These are phyloP conservation scores for Penicillium hesseltinei DNA, from an alignment of 2,329 filamentous ascomycete genomes.

Conservation along the genomic window DNA sequence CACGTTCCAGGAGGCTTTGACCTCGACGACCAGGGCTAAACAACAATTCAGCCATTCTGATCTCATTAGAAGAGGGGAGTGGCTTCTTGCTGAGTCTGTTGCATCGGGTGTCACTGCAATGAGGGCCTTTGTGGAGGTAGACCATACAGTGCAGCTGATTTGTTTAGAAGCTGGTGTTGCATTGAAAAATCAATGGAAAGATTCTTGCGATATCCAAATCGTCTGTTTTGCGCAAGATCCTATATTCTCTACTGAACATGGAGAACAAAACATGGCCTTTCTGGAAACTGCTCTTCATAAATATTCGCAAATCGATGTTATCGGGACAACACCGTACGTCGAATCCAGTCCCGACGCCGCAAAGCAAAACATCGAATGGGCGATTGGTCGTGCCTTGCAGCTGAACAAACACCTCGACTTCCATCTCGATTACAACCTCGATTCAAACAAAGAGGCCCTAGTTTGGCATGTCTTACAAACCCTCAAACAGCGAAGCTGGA, in stretches of 20 bases:
- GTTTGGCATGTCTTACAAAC: slow-evolving; percentile 55
- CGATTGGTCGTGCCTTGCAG: slow-evolving; percentile 54
- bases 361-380: slow-evolving; percentile 62
- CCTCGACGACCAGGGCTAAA: slow-evolving; percentile 60
- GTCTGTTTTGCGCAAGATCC: slow-evolving; percentile 71
- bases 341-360: slow-evolving; percentile 53
- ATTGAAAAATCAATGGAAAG: slow-evolving; percentile 56
- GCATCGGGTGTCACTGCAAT: slow-evolving; percentile 65
- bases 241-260: slow-evolving; percentile 58
- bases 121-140: slow-evolving; percentile 70
- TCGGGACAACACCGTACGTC: slow-evolving; percentile 71
- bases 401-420: slow-evolving; percentile 62
- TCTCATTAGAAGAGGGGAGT: slow-evolving; percentile 62
- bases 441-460: slow-evolving; percentile 49
- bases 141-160: slow-evolving; percentile 58
- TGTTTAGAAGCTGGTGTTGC: slow-evolving; percentile 58
- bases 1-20: slow-evolving; percentile 65
- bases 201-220: slow-evolving; percentile 61
- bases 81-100: slow-evolving; percentile 65
- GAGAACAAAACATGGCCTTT: slow-evolving; percentile 51
- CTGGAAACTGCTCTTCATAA: slow-evolving; percentile 47
- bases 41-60: slow-evolving; percentile 60
- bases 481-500: slow-evolving; percentile 55
- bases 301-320: slow-evolving; percentile 51
- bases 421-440: slow-evolving; percentile 69